Percentiles rank a stretch among this genome's conserved stretches.
phyloP scores from a whole-genome alignment of 768 basidiomycete species.

The Cyclocybe cylindracea region DNA sequence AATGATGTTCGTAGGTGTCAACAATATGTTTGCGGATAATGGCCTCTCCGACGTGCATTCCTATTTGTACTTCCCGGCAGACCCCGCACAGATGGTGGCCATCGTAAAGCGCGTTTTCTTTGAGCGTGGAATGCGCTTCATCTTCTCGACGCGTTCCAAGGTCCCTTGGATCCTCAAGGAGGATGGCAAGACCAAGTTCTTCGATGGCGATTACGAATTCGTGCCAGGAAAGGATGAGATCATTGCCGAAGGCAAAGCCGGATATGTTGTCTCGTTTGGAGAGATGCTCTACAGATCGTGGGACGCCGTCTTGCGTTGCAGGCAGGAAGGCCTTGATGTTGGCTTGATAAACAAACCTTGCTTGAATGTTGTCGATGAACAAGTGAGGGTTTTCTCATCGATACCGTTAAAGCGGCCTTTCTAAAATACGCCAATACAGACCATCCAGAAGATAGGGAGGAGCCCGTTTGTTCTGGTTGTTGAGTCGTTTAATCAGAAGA shows the following conservation, averaged over 20 bases:
- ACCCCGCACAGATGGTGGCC: conserved; percentile 78
- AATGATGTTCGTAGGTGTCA: conserved; percentile 68
- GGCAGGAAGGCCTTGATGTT: conserved; percentile 74
- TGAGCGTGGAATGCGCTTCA: conserved; percentile 77
- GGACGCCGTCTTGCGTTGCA: conserved; percentile 78
- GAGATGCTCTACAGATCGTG: conserved; percentile 85
- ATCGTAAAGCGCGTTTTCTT: conserved; percentile 81
- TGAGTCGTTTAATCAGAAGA: conserved; percentile 88
- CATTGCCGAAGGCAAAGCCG: conserved; percentile 73
- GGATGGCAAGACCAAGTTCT: conserved; percentile 67
- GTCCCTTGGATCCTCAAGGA: conserved; percentile 84
- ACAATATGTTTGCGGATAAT: conserved; percentile 88
- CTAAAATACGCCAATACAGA: conserved; percentile 30
- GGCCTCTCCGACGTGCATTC: conserved; percentile 80
- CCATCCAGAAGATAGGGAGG: conserved; percentile 68
- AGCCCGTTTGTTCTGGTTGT: conserved; percentile 82
- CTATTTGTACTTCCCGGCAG: conserved; percentile 87
- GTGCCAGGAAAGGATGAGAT: conserved; percentile 84
- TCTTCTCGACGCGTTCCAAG: conserved; percentile 90
- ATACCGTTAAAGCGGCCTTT: not conserved
- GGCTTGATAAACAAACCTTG: conserved; percentile 87
- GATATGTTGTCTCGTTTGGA: conserved; percentile 84
- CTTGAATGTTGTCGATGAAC: conserved; percentile 81
- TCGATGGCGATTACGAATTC: conserved; percentile 73
- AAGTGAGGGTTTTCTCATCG: conserved; percentile 39